These are phyloP conservation scores for Macrolepiota fuliginosa DNA, from an alignment of 768 basidiomycete species.

Conservation along the genomic window DNA sequence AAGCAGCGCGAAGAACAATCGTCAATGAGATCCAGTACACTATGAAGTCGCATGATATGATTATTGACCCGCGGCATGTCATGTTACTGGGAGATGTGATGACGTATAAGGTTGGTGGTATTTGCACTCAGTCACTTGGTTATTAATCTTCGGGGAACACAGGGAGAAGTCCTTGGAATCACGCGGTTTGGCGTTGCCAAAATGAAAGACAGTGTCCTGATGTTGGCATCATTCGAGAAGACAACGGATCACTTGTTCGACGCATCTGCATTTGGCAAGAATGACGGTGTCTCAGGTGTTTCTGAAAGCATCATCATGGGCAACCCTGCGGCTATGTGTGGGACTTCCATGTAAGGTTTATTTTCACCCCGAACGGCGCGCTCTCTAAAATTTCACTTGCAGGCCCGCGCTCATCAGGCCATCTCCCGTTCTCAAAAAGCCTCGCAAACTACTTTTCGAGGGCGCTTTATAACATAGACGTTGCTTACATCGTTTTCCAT, in stretches of 20 bases:
- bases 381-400: slow-evolving; percentile 6
- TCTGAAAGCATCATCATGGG: slow-evolving; percentile 99
- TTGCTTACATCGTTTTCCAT: too few species aligned
- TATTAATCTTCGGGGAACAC: slow-evolving; percentile 8
- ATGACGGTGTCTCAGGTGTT: slow-evolving; percentile 91
- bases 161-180: slow-evolving; percentile 98
- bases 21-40: slow-evolving; percentile 97
- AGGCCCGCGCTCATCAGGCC: slow-evolving; percentile 51
- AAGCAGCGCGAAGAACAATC: slow-evolving; percentile 91
- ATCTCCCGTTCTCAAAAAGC: slow-evolving; percentile 44
- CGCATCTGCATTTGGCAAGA: slow-evolving; percentile 94
- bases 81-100: slow-evolving; percentile 99
- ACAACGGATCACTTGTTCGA: slow-evolving; percentile 99
- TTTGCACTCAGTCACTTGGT: neutral
- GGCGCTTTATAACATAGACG: slow-evolving; percentile 31
- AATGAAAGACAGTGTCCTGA: slow-evolving; percentile 99
- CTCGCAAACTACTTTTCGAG: slow-evolving; percentile 50
- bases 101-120: slow-evolving; percentile 80
- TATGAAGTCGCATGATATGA: slow-evolving; percentile 97
- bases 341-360: slow-evolving; percentile 80
- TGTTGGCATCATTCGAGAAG: slow-evolving; percentile 99
- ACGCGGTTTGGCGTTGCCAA: slow-evolving; percentile 99
- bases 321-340: slow-evolving; percentile 90
- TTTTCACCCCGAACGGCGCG: neutral
- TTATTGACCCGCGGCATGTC: slow-evolving; percentile 97